Base-by-base conservation (phyloP, 192 early-diverging fungal species). In the Gryganskiella cystojenkinii region DNA sequence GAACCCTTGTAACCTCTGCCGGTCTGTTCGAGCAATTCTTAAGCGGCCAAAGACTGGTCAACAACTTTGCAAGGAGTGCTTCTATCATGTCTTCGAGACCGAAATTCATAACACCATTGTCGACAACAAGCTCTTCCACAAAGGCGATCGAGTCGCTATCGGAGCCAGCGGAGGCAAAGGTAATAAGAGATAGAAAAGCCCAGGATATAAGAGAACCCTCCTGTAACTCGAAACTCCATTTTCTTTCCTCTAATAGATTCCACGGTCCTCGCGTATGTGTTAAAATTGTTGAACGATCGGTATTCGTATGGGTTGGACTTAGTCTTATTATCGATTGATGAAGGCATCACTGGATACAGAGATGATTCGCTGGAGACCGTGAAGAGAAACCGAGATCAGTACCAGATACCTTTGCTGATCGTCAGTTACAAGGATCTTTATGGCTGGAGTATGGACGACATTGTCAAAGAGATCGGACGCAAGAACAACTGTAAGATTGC, bases 321-420 rank as follows among this genome's bases (percentile, higher is more conserved):
- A 46, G 94, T 88, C 54, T 79, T 99, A n/a, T 80, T 99, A 3
- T 97, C 95, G 2, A 89, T 99, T 33, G 98, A 99, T 81, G 98
- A 99, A 84, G 98, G 98, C 19, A 99, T 99, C 61, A 89, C 93
- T 2, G 98, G 98, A 24, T 99, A 99, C 70, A 84, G 98, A 66
- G 98, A 99, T 82, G 98, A 99, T 75, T 98, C 96, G 19, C 85
- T 99, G 9, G 96, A 96, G 84, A 99, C 98, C 0, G 98, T 99
- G 35, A 97, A 98, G 72, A 82, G 96, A 50, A 99, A 99, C 79
- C 89, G 96, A 65, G 82, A 92, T 57, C 95, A 99, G 80, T 99
- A 99, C 70, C 87, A 85, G 14, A 89, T 99, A 56, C 98, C 98
- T 2, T 80, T 99, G 3, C 90, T 94, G 64, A 96, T 99, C 61